Percentiles rank a stretch among this genome's conserved stretches.
phyloP scores from a whole-genome alignment of 148 eudicot genomes.

The Rhododendron williamsianum region DNA sequence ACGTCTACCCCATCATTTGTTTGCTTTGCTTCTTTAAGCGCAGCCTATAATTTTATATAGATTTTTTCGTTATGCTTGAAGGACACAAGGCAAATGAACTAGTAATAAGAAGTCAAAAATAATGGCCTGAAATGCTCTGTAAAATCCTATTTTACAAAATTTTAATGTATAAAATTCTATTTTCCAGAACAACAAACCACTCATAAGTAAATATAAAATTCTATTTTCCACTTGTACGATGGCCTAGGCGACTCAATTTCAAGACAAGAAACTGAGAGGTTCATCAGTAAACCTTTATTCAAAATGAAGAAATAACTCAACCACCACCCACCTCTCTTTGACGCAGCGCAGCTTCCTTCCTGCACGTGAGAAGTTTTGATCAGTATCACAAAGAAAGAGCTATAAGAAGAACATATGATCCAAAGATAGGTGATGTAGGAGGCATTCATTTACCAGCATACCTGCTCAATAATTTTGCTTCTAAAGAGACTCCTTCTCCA shows the following conservation, averaged over 20 bases:
- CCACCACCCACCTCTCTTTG: constrained; percentile 78
- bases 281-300: neutral
- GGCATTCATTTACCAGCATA: constrained; percentile 20
- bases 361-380: constrained; percentile 27
- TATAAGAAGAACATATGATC: constrained; percentile 3
- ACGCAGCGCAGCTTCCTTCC: constrained; percentile 97
- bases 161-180: neutral
- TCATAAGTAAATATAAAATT: neutral
- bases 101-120: neutral
- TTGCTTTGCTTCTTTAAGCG: constrained; percentile 71
- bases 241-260: neutral
- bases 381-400: neutral
- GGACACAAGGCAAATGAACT: constrained; percentile 9
- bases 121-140: neutral
- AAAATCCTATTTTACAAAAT: neutral
- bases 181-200: neutral
- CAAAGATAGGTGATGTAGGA: constrained; percentile 12
- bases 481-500: constrained; percentile 94
- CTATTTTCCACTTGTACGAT: neutral
- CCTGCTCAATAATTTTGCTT: constrained; percentile 94
- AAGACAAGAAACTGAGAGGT: neutral
- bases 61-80: neutral
- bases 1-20: constrained; percentile 75
- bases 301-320: constrained; percentile 1
- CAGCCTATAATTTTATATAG: constrained; percentile 49